These are phyloP conservation scores for Umbelopsis isabellina DNA, from an alignment of 192 early-diverging fungal species.

Conservation along the genomic window DNA sequence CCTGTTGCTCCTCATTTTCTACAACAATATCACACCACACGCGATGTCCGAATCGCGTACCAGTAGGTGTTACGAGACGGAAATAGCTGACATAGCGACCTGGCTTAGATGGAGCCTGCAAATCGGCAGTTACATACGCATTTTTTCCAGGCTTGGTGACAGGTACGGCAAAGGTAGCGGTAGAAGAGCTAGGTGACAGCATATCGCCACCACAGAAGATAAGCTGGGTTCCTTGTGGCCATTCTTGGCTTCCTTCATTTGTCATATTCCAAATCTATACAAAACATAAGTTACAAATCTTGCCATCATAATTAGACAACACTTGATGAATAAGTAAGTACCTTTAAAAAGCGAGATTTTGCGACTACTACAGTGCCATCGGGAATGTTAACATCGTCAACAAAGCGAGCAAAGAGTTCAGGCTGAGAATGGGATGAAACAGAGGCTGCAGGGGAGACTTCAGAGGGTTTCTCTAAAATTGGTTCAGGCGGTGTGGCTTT, in stretches of 20 bases:
- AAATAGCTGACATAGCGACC: conserved; percentile 67
- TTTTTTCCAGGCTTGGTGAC: conserved; percentile 55
- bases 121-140: conserved; percentile 61
- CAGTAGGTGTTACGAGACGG: conserved; percentile 59
- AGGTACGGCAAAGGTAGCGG: conserved; percentile 48
- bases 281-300: background rate
- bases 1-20: conserved; percentile 40
- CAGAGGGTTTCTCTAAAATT: background rate
- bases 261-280: conserved; percentile 65
- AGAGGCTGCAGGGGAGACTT: background rate
- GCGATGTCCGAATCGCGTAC: conserved; percentile 65
- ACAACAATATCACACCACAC: conserved; percentile 71
- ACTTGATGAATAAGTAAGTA: background rate
- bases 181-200: conserved; percentile 39
- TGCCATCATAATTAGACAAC: background rate
- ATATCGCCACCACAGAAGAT: conserved; percentile 57
- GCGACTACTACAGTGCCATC: conserved; percentile 61
- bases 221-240: conserved; percentile 63
- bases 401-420: conserved; percentile 48
- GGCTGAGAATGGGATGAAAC: background rate
- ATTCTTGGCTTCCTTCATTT: conserved; percentile 61
- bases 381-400: conserved; percentile 70
- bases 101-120: conserved; percentile 61
- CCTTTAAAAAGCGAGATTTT: conserved; percentile 61
- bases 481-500: background rate